Base-by-base conservation (phyloP, 352 stramenopile species). In the Phytopythium oedochilum region DNA sequence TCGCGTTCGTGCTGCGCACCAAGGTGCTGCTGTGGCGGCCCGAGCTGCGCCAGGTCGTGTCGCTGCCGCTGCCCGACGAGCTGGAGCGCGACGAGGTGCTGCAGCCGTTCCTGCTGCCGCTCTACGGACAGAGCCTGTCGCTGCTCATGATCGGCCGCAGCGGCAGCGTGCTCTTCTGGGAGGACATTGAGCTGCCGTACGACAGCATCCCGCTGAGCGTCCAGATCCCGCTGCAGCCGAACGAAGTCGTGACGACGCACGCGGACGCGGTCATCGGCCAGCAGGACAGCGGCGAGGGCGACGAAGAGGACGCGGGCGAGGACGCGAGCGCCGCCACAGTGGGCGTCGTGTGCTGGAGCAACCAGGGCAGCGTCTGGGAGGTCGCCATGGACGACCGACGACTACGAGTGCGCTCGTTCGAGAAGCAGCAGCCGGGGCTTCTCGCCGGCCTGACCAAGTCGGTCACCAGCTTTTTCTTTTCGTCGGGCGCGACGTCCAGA, bases 401-500 rank as follows among this genome's bases (percentile, higher is more conserved):
- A n/a, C 83, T 92, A 55, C 82, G 82, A 43, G 78, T 90, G 29
- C 77, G 82, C 23, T 62, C 71, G 20, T 87, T 92, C 36, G 82
- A 92, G 56, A 86, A 85, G 34, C 75, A 83, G 31, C 78, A 76
- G 25, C 61, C 54, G 14, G 79, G 82, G 5, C 88, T 92, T 47
- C 60, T 92, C 26, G 79, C 79, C 1, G 79, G 82, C 0, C 59
- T 90, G 20, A 88, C 79, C 39, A 89, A 84, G 59, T 86, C 82
- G 0, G 79, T 92, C 26, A 83, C 78, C 42, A 75, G 84, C 55
- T 92, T 92, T 60, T 90, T 92, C 63, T 89, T 89, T 28, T 70
- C 75, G 3, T 82, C 63, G 0, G 55, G 67, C 0, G 51, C 64
- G 4, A 69, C 76, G 11, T 66, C 56, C 29, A 48, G 65, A 11